These are phyloP conservation scores for Solanum peruvianum DNA, from an alignment of 257 asterid genomes.

Conservation along the genomic window DNA sequence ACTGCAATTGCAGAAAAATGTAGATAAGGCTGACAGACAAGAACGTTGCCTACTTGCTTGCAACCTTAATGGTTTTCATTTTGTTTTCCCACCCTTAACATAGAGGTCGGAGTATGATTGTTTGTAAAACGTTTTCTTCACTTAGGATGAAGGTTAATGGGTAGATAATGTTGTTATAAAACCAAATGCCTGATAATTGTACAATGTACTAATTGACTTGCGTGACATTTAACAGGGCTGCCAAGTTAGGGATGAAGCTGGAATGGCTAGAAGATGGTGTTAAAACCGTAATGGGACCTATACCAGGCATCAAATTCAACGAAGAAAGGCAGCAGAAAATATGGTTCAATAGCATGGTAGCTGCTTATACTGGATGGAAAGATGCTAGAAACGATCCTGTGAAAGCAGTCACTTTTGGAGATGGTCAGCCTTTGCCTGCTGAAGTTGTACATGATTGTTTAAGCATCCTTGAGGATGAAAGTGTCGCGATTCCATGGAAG, in stretches of 20 bases:
- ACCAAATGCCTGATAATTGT: not conserved
- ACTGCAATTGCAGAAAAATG: not conserved
- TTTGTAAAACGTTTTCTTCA: not conserved
- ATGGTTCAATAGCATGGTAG: slow-evolving; percentile 91
- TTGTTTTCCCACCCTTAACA: not conserved
- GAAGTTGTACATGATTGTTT: slow-evolving; percentile 50
- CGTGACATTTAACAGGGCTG: slow-evolving; percentile 38
- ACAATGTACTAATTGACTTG: not conserved
- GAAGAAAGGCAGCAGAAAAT: slow-evolving; percentile 45
- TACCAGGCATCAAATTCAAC: slow-evolving; percentile 62
- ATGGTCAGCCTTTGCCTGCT: slow-evolving; percentile 55
- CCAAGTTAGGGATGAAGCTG: slow-evolving; percentile 67
- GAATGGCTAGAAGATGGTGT: slow-evolving; percentile 67
- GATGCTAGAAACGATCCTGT: slow-evolving; percentile 65
- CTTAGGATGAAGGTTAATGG: not conserved
- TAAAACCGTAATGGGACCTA: slow-evolving; percentile 73
- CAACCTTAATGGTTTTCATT: not conserved
- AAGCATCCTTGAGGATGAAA: slow-evolving; percentile 58
- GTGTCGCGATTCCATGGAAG: slow-evolving; percentile 74
- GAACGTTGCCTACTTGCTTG: not conserved
- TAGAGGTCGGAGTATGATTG: not conserved
- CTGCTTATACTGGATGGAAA: slow-evolving; percentile 85
- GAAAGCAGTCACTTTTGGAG: slow-evolving; percentile 77
- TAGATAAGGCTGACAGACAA: not conserved
- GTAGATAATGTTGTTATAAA: not conserved